Base-by-base conservation (phyloP, 306 rosid species). In the Cotoneaster glaucophyllus region DNA sequence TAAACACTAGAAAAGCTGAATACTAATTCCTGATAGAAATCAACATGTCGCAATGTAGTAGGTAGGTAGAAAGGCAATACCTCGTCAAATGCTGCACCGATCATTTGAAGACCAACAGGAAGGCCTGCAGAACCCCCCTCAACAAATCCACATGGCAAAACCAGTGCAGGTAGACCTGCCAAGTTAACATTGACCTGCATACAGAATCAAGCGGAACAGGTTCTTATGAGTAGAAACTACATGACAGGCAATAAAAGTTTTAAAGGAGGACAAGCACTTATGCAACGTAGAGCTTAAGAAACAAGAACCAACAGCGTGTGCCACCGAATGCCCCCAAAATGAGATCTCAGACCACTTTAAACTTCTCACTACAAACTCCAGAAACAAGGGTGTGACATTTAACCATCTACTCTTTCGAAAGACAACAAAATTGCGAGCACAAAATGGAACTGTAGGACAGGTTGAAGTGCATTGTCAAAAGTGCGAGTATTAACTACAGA, bases 81-180 rank as follows among this genome's bases (percentile, higher is more conserved):
- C 99, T 95, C 99, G 25, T 85, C 82, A 82, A 92, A 95, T 64
- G 97, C 97, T 14, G 96, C 91, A 64, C 97, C 96, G 59, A 95
- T 88, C 93, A 95, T 88, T 87, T 95, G 99, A 76, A 95, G 86
- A 78, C 99, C 99, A 39, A 95, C 93, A 8, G 99, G 99, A 76
- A 95, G 99, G 73, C 94, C 93, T 31, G 90, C 81, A n/a, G 88
- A 53, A 8, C 97, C 97, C 18, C 89, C 90, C 44, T 85, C 88
- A 79, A 88, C 92, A 88, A 92, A 92, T 75, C 99, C 99, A 82
- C 99, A 95, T 15, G 99, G 99, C 79, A 92, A 84, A 73, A 92
- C 97, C 83, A 95, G 82, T 75, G 99, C 99, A 77, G 99, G 99
- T 67, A 95, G 78, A 76, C 99, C 97, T 66, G 97, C 99, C 78